Conservation (phyloP, 1,139 yeast genomes). For the Scheffersomyces lignicola region DNA sequence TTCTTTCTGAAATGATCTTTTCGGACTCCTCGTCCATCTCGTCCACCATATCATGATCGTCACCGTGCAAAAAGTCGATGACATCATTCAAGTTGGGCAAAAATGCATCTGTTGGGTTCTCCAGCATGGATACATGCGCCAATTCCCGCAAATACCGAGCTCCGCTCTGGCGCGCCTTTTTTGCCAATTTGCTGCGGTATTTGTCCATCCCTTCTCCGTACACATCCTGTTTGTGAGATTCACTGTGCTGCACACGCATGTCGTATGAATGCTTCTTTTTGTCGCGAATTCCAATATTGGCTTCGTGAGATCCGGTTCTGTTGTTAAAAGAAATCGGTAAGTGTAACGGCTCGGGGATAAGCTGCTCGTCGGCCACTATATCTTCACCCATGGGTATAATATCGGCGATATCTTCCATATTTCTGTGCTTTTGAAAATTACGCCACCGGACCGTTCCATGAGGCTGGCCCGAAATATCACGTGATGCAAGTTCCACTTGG, state of each 20-base stretch:
- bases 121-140: slow-evolving; percentile 48
- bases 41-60: slow-evolving; percentile 36
- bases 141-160: slow-evolving; percentile 54
- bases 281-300: slow-evolving; percentile 81
- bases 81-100: slow-evolving; percentile 63
- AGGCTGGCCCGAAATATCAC: slow-evolving; percentile 56
- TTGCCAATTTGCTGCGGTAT: slow-evolving; percentile 46
- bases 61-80: slow-evolving; percentile 51
- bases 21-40: slow-evolving; percentile 45
- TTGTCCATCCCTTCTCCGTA: slow-evolving; percentile 73
- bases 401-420: slow-evolving; percentile 19
- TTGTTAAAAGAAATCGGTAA: slow-evolving; percentile 76
- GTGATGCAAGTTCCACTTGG: slow-evolving; percentile 70
- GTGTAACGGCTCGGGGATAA: slow-evolving; percentile 33
- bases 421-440: slow-evolving; percentile 24
- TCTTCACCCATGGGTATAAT: slow-evolving; percentile 27
- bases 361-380: slow-evolving; percentile 28
- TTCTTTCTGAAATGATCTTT: slow-evolving; percentile 40
- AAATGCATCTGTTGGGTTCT: slow-evolving; percentile 38
- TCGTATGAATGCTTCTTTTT: slow-evolving; percentile 80
- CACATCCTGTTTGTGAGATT: slow-evolving; percentile 67
- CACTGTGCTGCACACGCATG: slow-evolving; percentile 70
- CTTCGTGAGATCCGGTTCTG: slow-evolving; percentile 74
- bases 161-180: slow-evolving; percentile 53
- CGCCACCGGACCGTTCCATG: slow-evolving; percentile 54